Base-by-base conservation (phyloP, 1,139 yeast genomes). In the Hansenula sp. region DNA sequence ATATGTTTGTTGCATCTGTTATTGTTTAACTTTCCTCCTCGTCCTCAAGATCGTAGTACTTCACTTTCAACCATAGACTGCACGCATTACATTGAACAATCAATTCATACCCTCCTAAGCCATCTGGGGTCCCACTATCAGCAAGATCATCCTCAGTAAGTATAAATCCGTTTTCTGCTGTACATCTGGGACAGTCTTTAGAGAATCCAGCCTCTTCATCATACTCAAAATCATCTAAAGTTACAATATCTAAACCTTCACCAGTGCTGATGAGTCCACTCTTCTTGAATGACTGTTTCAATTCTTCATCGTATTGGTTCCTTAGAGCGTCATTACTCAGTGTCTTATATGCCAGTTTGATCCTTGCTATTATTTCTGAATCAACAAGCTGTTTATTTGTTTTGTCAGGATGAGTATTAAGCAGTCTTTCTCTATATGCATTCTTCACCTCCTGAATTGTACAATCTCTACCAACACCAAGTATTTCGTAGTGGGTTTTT, bases 81-180 rank as follows among this genome's bases (percentile, higher is more conserved):
- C 97, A 89, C 29, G 86, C 80, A 12, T 66, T 60, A 57, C 97
- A 89, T 53, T 89, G 96, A 0, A 86, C 78, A 9, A 84, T 69
- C 3, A 89, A 72, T 47, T 82, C 85, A 45, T 66, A 80, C 9
- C 82, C 82, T 14, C 81, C 83, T 13, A 63, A 62, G 2, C 75
- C 77, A 42, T 72, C 78, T 3, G 42, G 29, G 0, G 74, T 68
- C 2, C 81, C 82, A 43, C 66, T 66, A 3, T 66, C 59, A 11
- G 66, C 78, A 38, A 89, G 65, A 43, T 83, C 85, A 1, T 62
- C 57, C 48, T 87, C 96, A 0, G 69, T 66, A 3, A 89, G 60
- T 18, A 55, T 57, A 43, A 87, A 81, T 0, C 90, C 79, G 3
- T 68, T 63, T 0, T 56, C 53, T 2, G 72, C 67, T 3, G 76